A percentile compares a stretch with the other conserved stretches of the same genome.
Conservation (phyloP, 73 alveolate genomes). For the Tetrahymena thermophila region DNA sequence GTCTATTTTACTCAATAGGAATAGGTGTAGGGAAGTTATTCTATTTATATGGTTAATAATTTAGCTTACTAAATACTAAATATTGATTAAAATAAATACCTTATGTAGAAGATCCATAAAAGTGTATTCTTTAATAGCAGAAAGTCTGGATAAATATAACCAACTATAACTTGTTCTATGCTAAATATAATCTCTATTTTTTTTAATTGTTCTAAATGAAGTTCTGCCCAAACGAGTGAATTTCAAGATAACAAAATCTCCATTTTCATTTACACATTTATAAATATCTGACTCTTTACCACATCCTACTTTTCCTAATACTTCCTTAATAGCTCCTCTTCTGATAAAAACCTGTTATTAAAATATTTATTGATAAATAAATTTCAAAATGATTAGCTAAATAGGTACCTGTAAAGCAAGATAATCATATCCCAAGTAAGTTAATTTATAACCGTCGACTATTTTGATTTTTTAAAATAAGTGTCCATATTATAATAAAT, state of each 20-base stretch:
- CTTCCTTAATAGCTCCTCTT: constrained; percentile 80
- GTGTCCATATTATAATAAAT: neutral
- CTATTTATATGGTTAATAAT: neutral
- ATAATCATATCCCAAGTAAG: constrained; percentile 89
- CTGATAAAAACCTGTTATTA: constrained; percentile 21
- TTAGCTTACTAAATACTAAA: neutral
- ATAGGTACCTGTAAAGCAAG: constrained; percentile 49
- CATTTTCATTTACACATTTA: constrained; percentile 67
- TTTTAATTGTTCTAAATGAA: constrained; percentile 88
- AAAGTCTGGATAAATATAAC: constrained; percentile 93
- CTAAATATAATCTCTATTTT: constrained; percentile 89
- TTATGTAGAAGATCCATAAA: constrained; percentile 88
- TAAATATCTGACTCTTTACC: constrained; percentile 98
- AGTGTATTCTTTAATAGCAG: constrained; percentile 91
- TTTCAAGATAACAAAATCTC: constrained; percentile 61
- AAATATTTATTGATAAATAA: too few species aligned
- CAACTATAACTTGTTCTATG: constrained; percentile 82
- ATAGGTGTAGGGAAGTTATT: constrained; percentile 19
- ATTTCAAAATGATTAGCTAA: neutral
- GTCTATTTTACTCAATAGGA: constrained; percentile 40
- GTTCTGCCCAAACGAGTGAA: constrained; percentile 93
- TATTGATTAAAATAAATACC: constrained; percentile 13
- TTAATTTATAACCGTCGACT: constrained; percentile 91
- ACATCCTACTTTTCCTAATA: constrained; percentile 89
- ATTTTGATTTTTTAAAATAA: neutral